Percentiles rank a stretch among this genome's conserved stretches.
Conservation (phyloP, 257 asterid genomes). For the Ballota nigra region DNA sequence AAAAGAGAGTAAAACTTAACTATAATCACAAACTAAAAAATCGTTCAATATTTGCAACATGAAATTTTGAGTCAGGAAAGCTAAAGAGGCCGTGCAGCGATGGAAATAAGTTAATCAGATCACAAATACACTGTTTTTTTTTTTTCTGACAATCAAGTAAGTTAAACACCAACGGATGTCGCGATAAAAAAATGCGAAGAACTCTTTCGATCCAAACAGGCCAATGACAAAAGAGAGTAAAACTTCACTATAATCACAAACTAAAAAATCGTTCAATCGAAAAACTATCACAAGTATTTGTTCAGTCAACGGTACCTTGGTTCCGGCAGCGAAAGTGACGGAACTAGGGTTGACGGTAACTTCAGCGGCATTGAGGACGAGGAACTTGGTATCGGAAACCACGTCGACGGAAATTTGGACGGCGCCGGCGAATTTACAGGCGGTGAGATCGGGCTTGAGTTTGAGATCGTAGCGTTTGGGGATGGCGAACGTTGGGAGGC, state of each 20-base stretch:
- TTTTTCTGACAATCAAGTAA: background rate
- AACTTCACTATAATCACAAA: background rate
- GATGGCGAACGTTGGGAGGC: constrained; percentile 82
- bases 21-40: background rate
- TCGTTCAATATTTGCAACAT: background rate
- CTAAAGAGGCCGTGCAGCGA: background rate
- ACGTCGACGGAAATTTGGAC: constrained; percentile 67
- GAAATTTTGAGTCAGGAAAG: background rate
- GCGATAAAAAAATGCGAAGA: background rate
- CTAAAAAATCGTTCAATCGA: background rate
- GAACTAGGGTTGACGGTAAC: constrained; percentile 56
- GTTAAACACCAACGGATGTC: background rate
- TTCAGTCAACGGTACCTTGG: constrained; percentile 36
- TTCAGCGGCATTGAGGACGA: constrained; percentile 86
- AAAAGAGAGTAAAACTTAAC: background rate
- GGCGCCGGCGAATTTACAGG: constrained; percentile 82
- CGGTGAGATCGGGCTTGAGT: constrained; percentile 74
- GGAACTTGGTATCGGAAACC: constrained; percentile 61
- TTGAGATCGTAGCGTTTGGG: constrained; percentile 81
- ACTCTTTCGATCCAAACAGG: background rate
- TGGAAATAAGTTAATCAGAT: background rate
- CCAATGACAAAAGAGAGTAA: background rate
- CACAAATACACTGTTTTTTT: background rate
- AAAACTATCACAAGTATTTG: background rate
- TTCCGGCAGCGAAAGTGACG: constrained; percentile 50